These are phyloP conservation scores for Pulveroboletus ravenelii DNA, from an alignment of 768 basidiomycete species.

Conservation along the genomic window DNA sequence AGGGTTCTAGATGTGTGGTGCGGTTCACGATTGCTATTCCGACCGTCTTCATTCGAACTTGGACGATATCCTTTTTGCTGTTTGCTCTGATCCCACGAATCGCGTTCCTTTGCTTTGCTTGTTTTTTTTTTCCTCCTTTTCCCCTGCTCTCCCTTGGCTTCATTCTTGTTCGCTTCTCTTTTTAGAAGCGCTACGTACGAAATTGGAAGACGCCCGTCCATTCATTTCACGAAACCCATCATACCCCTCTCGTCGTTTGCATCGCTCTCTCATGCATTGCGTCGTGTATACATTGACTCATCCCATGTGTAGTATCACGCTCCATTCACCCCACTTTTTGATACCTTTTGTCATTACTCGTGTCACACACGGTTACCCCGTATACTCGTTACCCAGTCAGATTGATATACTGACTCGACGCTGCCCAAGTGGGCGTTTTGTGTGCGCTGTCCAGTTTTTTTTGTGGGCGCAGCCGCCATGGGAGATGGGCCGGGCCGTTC, in stretches of 20 bases:
- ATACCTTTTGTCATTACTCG: constrained; percentile 27
- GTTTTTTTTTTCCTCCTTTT: background rate
- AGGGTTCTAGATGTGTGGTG: constrained; percentile 29
- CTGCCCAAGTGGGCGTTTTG: constrained; percentile 3
- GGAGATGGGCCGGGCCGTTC: constrained; percentile 10
- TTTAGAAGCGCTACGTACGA: constrained; percentile 29
- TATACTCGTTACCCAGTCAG: constrained; percentile 32
- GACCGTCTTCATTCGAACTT: constrained; percentile 31
- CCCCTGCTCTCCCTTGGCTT: background rate
- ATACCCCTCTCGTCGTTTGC: constrained; percentile 34
- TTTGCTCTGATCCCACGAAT: constrained; percentile 31
- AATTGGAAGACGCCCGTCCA: constrained; percentile 32
- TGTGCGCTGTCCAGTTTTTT: constrained; percentile 15
- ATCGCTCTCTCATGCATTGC: constrained; percentile 36
- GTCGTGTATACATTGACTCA: constrained; percentile 35
- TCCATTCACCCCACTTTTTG: constrained; percentile 32
- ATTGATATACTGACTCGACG: constrained; percentile 30
- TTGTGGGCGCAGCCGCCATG: constrained; percentile 16
- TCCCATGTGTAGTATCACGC: constrained; percentile 36
- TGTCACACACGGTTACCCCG: constrained; percentile 36
- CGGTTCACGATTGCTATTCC: constrained; percentile 26
- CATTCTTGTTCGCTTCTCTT: constrained; percentile 29
- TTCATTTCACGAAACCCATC: constrained; percentile 33
- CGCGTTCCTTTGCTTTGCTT: constrained; percentile 31
- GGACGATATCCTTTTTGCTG: constrained; percentile 28